These are phyloP conservation scores for Coemansia biformis DNA, from an alignment of 192 early-diverging fungal genomes.

Conservation along the genomic window DNA sequence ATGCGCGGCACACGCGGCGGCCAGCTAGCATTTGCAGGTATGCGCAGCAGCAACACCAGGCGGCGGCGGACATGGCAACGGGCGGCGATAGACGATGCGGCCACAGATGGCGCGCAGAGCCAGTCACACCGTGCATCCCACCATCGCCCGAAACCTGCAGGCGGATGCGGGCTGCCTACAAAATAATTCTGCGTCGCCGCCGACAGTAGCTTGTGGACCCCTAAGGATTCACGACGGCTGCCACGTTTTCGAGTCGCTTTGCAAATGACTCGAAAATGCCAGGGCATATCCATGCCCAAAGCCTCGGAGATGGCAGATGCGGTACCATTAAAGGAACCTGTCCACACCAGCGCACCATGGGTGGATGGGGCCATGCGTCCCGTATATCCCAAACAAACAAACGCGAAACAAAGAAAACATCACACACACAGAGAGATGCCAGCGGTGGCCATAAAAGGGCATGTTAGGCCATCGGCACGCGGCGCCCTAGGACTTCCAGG, in stretches of 20 bases:
- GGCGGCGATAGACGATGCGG: no score
- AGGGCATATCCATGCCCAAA: conserved; percentile 11
- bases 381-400: conserved; percentile 16
- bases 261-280: conserved; percentile 36
- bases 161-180: background rate
- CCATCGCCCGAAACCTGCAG: conserved; percentile 1
- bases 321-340: conserved; percentile 39
- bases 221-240: conserved; percentile 40
- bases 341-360: conserved; percentile 9
- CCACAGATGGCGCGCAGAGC: no score
- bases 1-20: no score
- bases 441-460: no score
- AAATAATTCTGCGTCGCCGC: background rate
- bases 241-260: conserved; percentile 28
- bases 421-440: no score
- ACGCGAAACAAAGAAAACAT: no score
- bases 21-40: no score
- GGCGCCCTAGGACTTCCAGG: no score
- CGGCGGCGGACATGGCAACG: no score
- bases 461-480: no score
- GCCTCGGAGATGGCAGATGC: conserved; percentile 44
- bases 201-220: no score
- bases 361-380: conserved; percentile 32
- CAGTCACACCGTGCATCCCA: conserved; percentile 5
- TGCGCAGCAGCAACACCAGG: no score